Conservation (phyloP, 148 eudicot genomes). For the Persicaria maculosa region DNA sequence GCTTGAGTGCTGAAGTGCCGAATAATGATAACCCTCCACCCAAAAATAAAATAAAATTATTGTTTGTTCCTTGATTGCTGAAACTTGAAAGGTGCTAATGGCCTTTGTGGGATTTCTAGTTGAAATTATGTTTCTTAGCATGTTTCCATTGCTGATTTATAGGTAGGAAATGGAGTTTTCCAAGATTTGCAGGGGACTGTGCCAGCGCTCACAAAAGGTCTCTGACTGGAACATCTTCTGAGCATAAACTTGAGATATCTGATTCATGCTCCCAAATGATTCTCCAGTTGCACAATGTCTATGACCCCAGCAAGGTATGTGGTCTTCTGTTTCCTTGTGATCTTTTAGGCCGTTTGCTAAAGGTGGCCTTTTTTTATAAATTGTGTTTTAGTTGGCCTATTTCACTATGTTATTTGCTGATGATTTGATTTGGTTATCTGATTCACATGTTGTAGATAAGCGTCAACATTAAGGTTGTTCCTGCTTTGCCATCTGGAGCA, state of each 20-base stretch:
- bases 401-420: neutral
- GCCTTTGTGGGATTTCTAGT: neutral
- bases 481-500: conserved; percentile 70
- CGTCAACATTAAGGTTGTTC: conserved; percentile 73
- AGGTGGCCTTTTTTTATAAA: too few species aligned
- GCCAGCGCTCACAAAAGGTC: conserved; percentile 66
- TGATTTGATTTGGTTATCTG: neutral
- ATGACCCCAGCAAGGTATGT: conserved; percentile 82
- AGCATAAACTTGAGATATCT: conserved; percentile 72
- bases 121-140: neutral
- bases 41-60: too few species aligned
- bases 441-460: conserved; percentile 42
- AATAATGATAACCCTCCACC: too few species aligned
- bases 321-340: neutral
- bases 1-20: too few species aligned
- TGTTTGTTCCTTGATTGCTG: neutral
- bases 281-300: conserved; percentile 91
- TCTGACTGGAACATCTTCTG: conserved; percentile 47
- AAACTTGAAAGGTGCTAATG: neutral
- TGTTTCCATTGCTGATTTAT: conserved; percentile 17
- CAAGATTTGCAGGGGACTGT: conserved; percentile 93
- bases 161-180: conserved; percentile 91
- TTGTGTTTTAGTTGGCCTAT: neutral
- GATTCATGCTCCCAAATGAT: conserved; percentile 98
- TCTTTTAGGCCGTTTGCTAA: too few species aligned